These are phyloP conservation scores for Aspergillus ellipticus DNA, from an alignment of 495 filamentous ascomycete genomes.

Conservation along the genomic window DNA sequence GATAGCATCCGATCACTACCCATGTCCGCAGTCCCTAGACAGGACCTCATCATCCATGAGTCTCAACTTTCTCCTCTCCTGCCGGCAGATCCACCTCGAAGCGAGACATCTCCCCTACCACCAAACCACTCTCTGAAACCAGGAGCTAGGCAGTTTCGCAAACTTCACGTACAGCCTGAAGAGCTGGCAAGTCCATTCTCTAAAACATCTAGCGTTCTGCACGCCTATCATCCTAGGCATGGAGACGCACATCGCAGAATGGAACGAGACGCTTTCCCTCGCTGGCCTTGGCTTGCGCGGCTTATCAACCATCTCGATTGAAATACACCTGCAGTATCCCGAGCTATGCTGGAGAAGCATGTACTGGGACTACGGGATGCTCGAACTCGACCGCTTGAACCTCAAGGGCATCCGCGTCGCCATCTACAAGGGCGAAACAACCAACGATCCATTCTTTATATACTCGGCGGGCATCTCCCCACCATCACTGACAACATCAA, in stretches of 20 bases:
- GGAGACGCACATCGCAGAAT: background rate
- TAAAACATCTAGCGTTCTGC: too few relatives aligned
- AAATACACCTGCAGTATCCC: background rate
- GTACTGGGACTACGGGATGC: background rate
- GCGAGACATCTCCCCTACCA: background rate
- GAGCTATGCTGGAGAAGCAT: background rate
- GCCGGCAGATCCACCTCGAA: background rate
- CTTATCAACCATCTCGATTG: background rate
- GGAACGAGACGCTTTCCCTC: conserved; percentile 1
- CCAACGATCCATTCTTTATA: background rate
- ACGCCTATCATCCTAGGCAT: background rate
- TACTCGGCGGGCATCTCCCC: background rate
- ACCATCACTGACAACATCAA: background rate
- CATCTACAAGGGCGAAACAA: background rate
- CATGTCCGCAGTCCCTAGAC: background rate
- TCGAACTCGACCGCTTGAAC: background rate
- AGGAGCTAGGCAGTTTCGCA: background rate
- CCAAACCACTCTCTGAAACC: background rate
- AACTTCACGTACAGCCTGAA: background rate
- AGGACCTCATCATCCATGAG: background rate
- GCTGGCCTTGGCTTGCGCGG: background rate
- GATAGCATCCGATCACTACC: background rate
- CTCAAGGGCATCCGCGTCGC: background rate
- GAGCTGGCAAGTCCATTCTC: background rate
- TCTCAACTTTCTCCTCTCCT: background rate